Evolutionary conservation across 805 yeast genomes (phyloP).

Genomic region (Cyberlindnera misumaiensis): DNA sequence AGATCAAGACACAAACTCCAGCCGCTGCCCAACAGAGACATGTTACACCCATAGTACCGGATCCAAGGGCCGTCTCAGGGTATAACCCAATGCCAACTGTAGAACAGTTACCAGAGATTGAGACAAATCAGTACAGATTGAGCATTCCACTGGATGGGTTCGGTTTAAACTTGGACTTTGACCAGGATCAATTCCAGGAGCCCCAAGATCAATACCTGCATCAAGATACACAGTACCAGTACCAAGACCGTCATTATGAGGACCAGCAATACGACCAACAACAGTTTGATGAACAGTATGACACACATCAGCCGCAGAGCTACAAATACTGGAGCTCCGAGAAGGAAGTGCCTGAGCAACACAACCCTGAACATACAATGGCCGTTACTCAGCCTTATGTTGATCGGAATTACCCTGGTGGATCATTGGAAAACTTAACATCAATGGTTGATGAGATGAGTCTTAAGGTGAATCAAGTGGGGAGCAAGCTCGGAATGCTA

Average conservation of each 20-base stretch:
- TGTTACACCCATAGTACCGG: not conserved
- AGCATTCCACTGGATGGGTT: conserved; percentile 22
- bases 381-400: conserved; percentile 1
- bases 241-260: not conserved
- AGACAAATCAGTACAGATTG: conserved; percentile 21
- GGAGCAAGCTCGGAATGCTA: conserved; percentile 11
- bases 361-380: not conserved
- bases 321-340: conserved; percentile 15
- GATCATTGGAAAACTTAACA: conserved; percentile 25
- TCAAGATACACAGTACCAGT: not conserved
- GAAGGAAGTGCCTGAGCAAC: no score
- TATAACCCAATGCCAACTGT: conserved; percentile 19
- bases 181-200: not conserved
- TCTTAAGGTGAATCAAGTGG: conserved; percentile 22
- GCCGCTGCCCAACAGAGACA: conserved; percentile 4
- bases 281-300: not conserved
- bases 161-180: conserved; percentile 9
- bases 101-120: conserved; percentile 18
- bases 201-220: not conserved
- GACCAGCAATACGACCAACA: not conserved
- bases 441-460: conserved; percentile 30
- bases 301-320: not conserved
- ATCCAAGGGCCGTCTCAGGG: conserved; percentile 1
- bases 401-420: not conserved
- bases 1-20: conserved; percentile 7